Conservation (phyloP, 176 grass and related monocot genomes). For the Dendrocalamus sinicus region DNA sequence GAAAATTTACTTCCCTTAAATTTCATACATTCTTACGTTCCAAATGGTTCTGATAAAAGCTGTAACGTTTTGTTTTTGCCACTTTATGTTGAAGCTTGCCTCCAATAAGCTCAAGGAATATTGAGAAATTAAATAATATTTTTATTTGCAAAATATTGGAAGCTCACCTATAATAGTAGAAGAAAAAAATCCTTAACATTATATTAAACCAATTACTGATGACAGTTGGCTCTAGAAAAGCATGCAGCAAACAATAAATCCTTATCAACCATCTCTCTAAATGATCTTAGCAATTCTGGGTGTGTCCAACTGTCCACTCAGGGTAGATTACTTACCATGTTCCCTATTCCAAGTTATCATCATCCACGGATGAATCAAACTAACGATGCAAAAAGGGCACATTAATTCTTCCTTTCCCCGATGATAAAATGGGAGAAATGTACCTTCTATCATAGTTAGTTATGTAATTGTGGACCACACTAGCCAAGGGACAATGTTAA, state of each 20-base stretch:
- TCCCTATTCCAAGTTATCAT: background rate
- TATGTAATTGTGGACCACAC: slow-evolving; percentile 33
- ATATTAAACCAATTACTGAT: background rate
- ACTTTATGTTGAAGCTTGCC: background rate
- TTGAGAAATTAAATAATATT: background rate
- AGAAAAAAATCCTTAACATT: background rate
- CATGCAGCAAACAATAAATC: slow-evolving; percentile 22
- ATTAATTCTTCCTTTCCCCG: slow-evolving; percentile 4
- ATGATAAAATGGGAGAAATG: background rate
- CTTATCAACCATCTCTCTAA: background rate
- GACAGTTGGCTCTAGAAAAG: background rate
- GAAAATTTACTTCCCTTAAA: background rate
- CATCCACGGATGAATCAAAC: background rate
- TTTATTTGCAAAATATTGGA: background rate
- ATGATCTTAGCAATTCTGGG: background rate
- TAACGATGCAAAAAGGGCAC: background rate
- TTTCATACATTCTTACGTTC: background rate
- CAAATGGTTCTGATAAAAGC: background rate
- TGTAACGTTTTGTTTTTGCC: background rate
- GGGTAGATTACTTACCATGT: background rate
- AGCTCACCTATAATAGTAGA: background rate
- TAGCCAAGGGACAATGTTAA: slow-evolving; percentile 1
- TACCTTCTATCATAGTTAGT: background rate
- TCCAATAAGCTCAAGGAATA: background rate
- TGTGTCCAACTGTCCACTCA: background rate